Conservation (phyloP, 805 yeast species). For the Barnettozyma sucrosica region DNA sequence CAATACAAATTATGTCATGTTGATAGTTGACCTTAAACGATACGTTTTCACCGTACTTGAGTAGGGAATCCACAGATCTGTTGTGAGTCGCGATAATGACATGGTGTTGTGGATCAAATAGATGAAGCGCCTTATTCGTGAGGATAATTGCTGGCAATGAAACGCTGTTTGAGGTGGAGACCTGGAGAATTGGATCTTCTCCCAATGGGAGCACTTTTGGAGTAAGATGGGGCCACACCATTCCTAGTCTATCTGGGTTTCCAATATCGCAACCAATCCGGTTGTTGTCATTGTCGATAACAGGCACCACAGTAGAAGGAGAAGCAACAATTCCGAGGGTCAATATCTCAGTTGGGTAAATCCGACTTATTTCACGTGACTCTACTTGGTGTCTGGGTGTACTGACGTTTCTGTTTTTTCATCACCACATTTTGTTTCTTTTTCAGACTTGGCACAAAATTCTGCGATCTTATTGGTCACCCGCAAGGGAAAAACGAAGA, state of each 20-base stretch:
- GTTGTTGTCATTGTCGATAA: neutral
- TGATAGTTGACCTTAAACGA: conserved; percentile 26
- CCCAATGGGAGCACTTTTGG: conserved; percentile 4
- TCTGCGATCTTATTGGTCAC: conserved; percentile 1
- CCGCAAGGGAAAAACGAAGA: neutral
- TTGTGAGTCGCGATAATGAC: conserved; percentile 31
- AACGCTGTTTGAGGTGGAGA: neutral
- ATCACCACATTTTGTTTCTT: neutral
- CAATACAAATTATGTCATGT: conserved; percentile 26
- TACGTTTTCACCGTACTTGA: conserved; percentile 34
- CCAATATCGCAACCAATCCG: too few relatives aligned
- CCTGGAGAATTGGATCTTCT: conserved; percentile 1
- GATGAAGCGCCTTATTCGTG: conserved; percentile 26
- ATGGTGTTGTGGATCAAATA: conserved; percentile 30
- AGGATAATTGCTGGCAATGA: conserved; percentile 21
- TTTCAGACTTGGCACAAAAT: conserved; percentile 9
- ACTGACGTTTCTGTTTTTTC: neutral
- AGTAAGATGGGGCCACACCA: conserved; percentile 8
- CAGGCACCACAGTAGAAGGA: too few relatives aligned
- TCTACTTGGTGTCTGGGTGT: neutral
- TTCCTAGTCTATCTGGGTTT: neutral
- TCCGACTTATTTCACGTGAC: neutral
- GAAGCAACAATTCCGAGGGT: neutral
- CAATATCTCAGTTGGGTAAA: neutral
- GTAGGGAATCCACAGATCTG: conserved; percentile 30